Evolutionary conservation across 2,329 filamentous ascomycete genomes (phyloP), one percentile per base, ranked within the genome.

Genomic region (Sordariomycetes sp.): DNA sequence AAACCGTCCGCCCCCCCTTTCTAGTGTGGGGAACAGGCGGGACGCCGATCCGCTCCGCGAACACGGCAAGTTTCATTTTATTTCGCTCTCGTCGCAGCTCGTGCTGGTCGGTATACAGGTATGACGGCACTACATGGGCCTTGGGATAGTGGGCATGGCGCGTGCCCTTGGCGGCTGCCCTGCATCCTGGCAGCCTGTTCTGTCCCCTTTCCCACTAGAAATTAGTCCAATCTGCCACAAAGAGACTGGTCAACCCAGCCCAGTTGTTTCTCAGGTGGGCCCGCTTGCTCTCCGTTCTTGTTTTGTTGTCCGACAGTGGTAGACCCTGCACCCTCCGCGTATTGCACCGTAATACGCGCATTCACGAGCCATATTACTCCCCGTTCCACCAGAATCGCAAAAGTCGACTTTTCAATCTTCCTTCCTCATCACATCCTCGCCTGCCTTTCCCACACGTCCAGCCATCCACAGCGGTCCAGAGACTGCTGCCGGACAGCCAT

Each of bases 401-500:
- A 20, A 28, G n/a, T n/a, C 34, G 48, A 28, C 32, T 22, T n/a
- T 32, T 53, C 32, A 58, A 57, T 18, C 18, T 46, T 3, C 40
- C 6, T 46, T n/a, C 6, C 18, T n/a, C 40, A n/a, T 46, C 3
- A n/a, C 40, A 46, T 16, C 40, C 40, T 16, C 16, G n/a, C 18
- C 18, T 7, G 11, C 40, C 8, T 46, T 46, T 6, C 18, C 14
- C 7, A 46, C 16, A 46, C 40, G 40, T 3, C 40, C n/a, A n/a
- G 16, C 16, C 40, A 8, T n/a, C 40, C 18, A 18, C 40, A 46
- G 40, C 28, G 18, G 40, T 7, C 18, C 5, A n/a, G 7, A 40
- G 16, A n/a, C 40, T n/a, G 5, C 40, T n/a, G 5, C 40, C 40
- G 16, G 16, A n/a, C 40, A 46, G 14, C 40, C 24, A 71, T 72